Evolutionary conservation across 805 yeast genomes (phyloP).

Genomic region (Barnettozyma pratensis): DNA sequence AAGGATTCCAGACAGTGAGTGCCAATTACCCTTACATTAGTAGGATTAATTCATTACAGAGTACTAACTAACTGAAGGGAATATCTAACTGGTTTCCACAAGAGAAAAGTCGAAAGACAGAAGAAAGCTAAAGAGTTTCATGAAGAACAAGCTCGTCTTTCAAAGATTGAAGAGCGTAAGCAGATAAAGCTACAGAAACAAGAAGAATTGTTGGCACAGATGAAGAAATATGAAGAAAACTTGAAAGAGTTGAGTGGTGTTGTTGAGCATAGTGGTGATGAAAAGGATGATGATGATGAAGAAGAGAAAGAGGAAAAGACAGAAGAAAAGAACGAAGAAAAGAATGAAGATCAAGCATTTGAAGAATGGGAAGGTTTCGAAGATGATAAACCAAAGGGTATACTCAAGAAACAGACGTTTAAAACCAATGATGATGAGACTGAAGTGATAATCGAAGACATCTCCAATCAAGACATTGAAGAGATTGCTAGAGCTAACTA

Average conservation of each 20-base stretch:
- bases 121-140: constrained; percentile 75
- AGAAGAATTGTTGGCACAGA: constrained; percentile 56
- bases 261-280: constrained; percentile 15
- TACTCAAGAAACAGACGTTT: constrained; percentile 23
- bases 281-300: constrained; percentile 16
- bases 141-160: constrained; percentile 71
- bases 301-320: constrained; percentile 25
- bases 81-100: constrained; percentile 91
- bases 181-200: constrained; percentile 63
- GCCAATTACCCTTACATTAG: not conserved
- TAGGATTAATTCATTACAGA: too few relatives aligned
- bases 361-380: constrained; percentile 39
- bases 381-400: constrained; percentile 25
- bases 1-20: constrained; percentile 57
- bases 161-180: constrained; percentile 71
- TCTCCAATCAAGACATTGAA: constrained; percentile 49
- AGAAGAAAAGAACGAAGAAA: constrained; percentile 18
- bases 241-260: constrained; percentile 26
- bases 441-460: constrained; percentile 43
- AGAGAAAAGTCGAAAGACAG: constrained; percentile 83
- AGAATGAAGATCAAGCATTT: constrained; percentile 10
- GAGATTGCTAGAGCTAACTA: constrained; percentile 57
- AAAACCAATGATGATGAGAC: constrained; percentile 29
- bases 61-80: constrained; percentile 34
- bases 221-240: constrained; percentile 51